These are phyloP conservation scores for Trichoderma polysporum DNA, from an alignment of 2,329 filamentous ascomycete genomes.

Conservation along the genomic window DNA sequence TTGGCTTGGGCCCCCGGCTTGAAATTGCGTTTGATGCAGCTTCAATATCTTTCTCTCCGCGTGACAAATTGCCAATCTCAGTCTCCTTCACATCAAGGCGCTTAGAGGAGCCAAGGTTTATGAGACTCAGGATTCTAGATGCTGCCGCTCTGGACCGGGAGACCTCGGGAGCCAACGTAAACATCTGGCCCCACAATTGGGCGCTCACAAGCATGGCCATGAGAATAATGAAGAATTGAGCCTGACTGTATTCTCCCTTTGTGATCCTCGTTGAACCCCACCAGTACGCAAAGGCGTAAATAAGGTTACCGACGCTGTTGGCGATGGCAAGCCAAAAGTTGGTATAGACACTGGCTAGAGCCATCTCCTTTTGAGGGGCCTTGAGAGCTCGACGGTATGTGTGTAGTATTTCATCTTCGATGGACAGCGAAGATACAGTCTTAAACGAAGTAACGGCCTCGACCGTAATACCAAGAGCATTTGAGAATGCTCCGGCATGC, in stretches of 20 bases:
- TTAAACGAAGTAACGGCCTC: constrained; percentile 67
- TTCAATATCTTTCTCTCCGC: constrained; percentile 39
- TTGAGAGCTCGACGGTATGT: constrained; percentile 54
- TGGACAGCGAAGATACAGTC: constrained; percentile 58
- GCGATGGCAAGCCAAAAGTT: constrained; percentile 62
- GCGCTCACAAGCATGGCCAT: constrained; percentile 70
- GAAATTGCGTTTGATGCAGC: constrained; percentile 32
- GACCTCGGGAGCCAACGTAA: constrained; percentile 73
- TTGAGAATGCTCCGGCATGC: constrained; percentile 63
- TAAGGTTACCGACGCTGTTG: constrained; percentile 61
- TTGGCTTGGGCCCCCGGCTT: background rate
- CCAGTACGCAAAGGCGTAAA: constrained; percentile 77
- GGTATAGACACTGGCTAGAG: constrained; percentile 48
- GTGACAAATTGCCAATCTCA: constrained; percentile 15
- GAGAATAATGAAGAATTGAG: constrained; percentile 74
- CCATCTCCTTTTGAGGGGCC: constrained; percentile 54
- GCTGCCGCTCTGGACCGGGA: constrained; percentile 63
- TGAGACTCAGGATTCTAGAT: constrained; percentile 54
- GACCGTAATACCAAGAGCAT: constrained; percentile 62
- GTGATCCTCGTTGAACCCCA: constrained; percentile 73
- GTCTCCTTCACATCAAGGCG: constrained; percentile 24
- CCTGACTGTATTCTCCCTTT: constrained; percentile 60
- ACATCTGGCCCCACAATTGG: constrained; percentile 72
- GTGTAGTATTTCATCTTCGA: constrained; percentile 51
- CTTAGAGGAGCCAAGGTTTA: constrained; percentile 43